Evolutionary conservation across 2,329 filamentous ascomycete species (phyloP), one percentile per base, ranked within the genome.

Genomic region (Colletotrichum eleusines): DNA sequence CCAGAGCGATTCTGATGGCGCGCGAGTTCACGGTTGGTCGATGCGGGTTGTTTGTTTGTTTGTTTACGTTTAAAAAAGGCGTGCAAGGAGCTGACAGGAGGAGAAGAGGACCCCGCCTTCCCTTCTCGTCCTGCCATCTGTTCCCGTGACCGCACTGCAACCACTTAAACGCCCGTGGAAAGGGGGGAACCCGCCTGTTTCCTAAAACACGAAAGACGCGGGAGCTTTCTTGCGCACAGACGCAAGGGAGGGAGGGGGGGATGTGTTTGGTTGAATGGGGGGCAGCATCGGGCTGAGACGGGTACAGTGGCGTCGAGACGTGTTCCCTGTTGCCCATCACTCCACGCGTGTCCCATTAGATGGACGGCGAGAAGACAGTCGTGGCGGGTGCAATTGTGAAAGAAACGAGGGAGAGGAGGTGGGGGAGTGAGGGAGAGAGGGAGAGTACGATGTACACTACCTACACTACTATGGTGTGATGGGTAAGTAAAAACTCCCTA

Each of bases 141-240:
- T 63, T 57, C 68, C 64, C 68, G 68, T 71, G 66, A 70, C 48
- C 42, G 38, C 20, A 14, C 69, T 72, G 69, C 66, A 70, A 70
- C 66, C 69, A 72, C 69, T 72, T 70, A 72, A 65, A 72, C 26
- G 48, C 28, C 40, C 50, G 60, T 31, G 38, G 26, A 20, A n/a
- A n/a, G n/a, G n/a, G n/a, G 26, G 14, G 54, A 40, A 46, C 55
- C 28, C 66, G 69, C 60, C 46, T 64, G 31, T 57, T 61, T 57
- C 35, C 42, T 46, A 38, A 53, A 40, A 51, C 57, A 53, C 58
- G 65, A 67, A 42, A 40, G 63, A 61, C 57, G 57, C 50, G 57
- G 42, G 59, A 42, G 33, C n/a, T 42, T 38, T 53, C 33, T 46
- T 16, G 54, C 28, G 53, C 44, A 59, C 26, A 23, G 57, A 60